These are phyloP conservation scores for Boletellus sp. DNA, from an alignment of 768 basidiomycete species.

Conservation along the genomic window DNA sequence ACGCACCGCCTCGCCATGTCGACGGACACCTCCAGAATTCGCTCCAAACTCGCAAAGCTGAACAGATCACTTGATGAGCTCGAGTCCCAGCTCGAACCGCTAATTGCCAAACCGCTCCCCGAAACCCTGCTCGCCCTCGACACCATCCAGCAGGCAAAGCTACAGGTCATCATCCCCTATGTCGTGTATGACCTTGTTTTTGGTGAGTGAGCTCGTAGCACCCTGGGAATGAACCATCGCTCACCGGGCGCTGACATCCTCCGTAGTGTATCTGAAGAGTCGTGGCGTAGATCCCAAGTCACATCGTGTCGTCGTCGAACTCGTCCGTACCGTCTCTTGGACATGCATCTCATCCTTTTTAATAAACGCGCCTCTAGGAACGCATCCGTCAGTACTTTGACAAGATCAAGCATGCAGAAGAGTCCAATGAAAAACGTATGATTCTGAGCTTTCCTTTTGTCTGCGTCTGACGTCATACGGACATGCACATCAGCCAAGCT, in stretches of 20 bases:
- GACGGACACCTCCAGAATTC: slow-evolving; percentile 34
- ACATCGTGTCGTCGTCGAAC: slow-evolving; percentile 71
- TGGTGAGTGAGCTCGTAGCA: slow-evolving; percentile 44
- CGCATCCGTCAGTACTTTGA: slow-evolving; percentile 78
- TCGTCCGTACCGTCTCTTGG: slow-evolving; percentile 18
- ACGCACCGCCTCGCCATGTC: slow-evolving; percentile 31
- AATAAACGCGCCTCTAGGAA: slow-evolving; percentile 41
- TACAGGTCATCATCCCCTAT: slow-evolving; percentile 78
- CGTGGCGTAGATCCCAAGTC: slow-evolving; percentile 75
- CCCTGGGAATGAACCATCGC: background rate
- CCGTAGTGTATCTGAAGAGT: slow-evolving; percentile 74
- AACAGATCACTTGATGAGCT: slow-evolving; percentile 62
- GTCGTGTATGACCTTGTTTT: slow-evolving; percentile 83
- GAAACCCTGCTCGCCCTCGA: slow-evolving; percentile 64
- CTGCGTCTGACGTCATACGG: background rate
- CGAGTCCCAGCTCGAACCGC: slow-evolving; percentile 60
- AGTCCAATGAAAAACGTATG: slow-evolving; percentile 47
- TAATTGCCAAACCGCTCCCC: slow-evolving; percentile 64
- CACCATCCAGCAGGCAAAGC: slow-evolving; percentile 75
- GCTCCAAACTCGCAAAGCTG: slow-evolving; percentile 44
- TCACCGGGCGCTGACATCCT: background rate
- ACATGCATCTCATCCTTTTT: background rate
- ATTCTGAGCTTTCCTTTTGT: background rate
- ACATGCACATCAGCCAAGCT: slow-evolving; percentile 32
- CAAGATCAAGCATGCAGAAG: slow-evolving; percentile 75